A percentile compares a stretch with the other conserved stretches of the same genome.
Evolutionary conservation across 2,329 filamentous ascomycete genomes (phyloP).

Genomic region (Torrubiellomyces zombiae): DNA sequence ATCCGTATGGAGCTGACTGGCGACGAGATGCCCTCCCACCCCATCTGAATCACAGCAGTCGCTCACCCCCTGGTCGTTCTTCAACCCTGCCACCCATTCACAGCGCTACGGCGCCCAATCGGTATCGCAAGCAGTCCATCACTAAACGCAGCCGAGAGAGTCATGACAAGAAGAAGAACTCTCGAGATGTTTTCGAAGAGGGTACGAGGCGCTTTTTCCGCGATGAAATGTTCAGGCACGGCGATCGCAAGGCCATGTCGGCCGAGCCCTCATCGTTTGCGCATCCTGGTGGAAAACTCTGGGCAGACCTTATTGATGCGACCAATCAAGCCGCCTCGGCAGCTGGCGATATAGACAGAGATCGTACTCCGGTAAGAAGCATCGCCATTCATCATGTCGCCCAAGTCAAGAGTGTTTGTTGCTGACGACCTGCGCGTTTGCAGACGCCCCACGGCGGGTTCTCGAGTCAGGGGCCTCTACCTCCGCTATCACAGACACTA

Average conservation of each 20-base stretch:
- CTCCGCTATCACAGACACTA: slow-evolving; percentile 30
- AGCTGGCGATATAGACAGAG: slow-evolving; percentile 79
- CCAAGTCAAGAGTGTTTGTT: background rate
- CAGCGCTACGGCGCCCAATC: slow-evolving; percentile 49
- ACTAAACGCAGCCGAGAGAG: slow-evolving; percentile 59
- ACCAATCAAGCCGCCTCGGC: slow-evolving; percentile 59
- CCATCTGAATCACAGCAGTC: slow-evolving; percentile 56
- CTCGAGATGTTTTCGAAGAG: too few species aligned
- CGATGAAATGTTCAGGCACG: slow-evolving; percentile 45
- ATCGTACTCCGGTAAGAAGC: slow-evolving; percentile 65
- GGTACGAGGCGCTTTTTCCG: too few species aligned
- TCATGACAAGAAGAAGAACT: slow-evolving; percentile 69
- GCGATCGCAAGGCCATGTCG: slow-evolving; percentile 67
- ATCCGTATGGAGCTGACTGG: slow-evolving; percentile 47
- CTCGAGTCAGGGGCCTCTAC: too few species aligned
- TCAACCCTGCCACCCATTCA: slow-evolving; percentile 77
- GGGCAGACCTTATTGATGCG: slow-evolving; percentile 93
- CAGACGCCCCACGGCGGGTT: too few species aligned
- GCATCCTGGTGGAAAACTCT: slow-evolving; percentile 81
- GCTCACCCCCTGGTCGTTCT: slow-evolving; percentile 75
- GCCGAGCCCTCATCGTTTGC: slow-evolving; percentile 69
- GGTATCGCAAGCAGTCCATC: slow-evolving; percentile 74
- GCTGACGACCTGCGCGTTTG: background rate
- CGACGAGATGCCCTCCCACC: slow-evolving; percentile 68
- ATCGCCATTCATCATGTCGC: slow-evolving; percentile 9